These are phyloP conservation scores for Pestalotiopsis sp. DNA, from an alignment of 2,329 filamentous ascomycete species.

Conservation along the genomic window DNA sequence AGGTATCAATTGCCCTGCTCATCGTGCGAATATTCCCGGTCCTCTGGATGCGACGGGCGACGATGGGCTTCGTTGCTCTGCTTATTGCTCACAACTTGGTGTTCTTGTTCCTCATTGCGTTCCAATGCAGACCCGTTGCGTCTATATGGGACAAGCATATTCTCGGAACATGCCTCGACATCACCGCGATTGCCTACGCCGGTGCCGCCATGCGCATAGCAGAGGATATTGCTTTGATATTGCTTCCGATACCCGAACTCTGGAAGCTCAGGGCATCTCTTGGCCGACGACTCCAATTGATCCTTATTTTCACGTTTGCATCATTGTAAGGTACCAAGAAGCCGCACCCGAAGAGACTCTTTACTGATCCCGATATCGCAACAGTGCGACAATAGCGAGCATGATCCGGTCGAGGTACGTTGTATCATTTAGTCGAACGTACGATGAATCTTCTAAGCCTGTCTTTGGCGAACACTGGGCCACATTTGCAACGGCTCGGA, in stretches of 20 bases:
- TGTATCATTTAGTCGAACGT: not conserved
- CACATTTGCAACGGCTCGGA: too few species aligned
- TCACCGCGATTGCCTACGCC: not conserved
- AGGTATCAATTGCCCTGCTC: not conserved
- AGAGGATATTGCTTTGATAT: not conserved
- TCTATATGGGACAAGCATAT: slow-evolving; percentile 3
- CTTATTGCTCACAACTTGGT: not conserved
- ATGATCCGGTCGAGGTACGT: not conserved
- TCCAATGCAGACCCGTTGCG: not conserved
- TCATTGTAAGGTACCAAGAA: not conserved
- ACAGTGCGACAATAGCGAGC: not conserved
- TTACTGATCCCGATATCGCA: not conserved
- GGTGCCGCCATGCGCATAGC: not conserved
- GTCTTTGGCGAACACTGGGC: not conserved
- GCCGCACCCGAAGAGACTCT: too few species aligned
- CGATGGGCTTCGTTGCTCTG: not conserved
- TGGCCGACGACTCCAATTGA: not conserved
- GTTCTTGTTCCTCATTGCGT: not conserved
- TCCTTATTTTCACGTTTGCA: not conserved
- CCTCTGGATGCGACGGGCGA: not conserved
- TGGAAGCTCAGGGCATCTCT: not conserved
- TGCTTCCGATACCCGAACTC: not conserved
- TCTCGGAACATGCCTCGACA: not conserved
- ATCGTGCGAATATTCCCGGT: not conserved
- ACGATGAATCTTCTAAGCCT: not conserved